phyloP scores from a whole-genome alignment of 305 asterid species.

The Vinca major region DNA sequence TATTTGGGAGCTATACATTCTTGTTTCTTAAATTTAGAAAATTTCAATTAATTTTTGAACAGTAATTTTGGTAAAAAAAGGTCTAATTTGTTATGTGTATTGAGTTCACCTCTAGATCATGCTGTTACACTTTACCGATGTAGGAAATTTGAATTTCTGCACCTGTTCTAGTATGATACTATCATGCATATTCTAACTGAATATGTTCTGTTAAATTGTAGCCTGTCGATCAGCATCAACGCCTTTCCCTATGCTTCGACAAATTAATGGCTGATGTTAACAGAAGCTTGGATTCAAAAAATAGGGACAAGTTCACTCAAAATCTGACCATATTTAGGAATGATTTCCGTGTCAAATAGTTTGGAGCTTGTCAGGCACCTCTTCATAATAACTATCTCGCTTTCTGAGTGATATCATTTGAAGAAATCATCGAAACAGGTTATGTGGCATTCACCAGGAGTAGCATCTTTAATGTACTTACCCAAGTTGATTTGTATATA shows the following conservation, averaged over 20 bases:
- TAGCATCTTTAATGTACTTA: not conserved
- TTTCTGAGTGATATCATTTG: not conserved
- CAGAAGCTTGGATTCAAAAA: slow-evolving; percentile 83
- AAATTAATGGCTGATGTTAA: slow-evolving; percentile 72
- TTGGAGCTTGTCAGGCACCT: not conserved
- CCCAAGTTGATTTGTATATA: slow-evolving; percentile 9
- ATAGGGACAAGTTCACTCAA: slow-evolving; percentile 90
- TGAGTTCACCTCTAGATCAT: not conserved
- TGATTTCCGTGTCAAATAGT: slow-evolving; percentile 74
- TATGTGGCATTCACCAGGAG: not conserved
- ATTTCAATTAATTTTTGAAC: not conserved
- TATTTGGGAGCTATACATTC: not conserved
- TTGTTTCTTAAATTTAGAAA: not conserved
- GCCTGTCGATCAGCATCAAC: slow-evolving; percentile 83
- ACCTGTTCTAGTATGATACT: not conserved
- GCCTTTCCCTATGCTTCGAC: slow-evolving; percentile 71
- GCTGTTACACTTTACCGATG: not conserved
- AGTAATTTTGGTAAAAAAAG: not conserved
- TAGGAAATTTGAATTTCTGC: not conserved
- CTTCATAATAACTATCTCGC: not conserved
- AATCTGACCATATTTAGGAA: slow-evolving; percentile 69
- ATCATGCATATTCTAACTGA: not conserved
- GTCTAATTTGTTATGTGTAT: not conserved
- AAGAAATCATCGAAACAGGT: not conserved
- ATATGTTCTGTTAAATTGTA: slow-evolving; percentile 30